A percentile compares a stretch with the other conserved stretches of the same genome.
Evolutionary conservation across 2,329 filamentous ascomycete species (phyloP).

Genomic region (Didymella lethalis): DNA sequence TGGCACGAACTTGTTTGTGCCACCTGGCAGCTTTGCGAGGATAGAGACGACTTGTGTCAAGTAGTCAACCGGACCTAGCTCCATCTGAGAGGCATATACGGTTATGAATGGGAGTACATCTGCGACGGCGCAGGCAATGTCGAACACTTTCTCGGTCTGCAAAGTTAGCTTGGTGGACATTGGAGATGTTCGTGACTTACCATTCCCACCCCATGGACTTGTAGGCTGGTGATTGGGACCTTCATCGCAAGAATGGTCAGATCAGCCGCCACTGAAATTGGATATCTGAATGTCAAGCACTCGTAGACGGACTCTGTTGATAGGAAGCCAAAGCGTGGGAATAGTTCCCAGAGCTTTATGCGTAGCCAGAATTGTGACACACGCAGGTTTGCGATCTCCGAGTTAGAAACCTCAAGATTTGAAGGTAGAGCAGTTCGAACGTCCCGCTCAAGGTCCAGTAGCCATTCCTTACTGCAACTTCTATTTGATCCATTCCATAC

Average conservation of each 20-base stretch:
- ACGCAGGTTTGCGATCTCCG: conserved; percentile 63
- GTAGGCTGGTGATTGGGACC: conserved; percentile 33
- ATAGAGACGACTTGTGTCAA: conserved; percentile 30
- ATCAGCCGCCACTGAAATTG: conserved; percentile 69
- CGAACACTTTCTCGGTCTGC: conserved; percentile 41
- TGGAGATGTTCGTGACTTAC: conserved; percentile 12
- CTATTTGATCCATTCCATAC: conserved; percentile 71
- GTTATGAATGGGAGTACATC: conserved; percentile 41
- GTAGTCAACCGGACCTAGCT: conserved; percentile 31
- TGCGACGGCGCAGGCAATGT: conserved; percentile 40
- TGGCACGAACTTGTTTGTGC: conserved; percentile 37
- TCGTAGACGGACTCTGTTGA: conserved; percentile 59
- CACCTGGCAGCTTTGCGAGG: conserved; percentile 35
- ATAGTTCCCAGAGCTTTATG: conserved; percentile 69
- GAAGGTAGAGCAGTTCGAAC: conserved; percentile 63
- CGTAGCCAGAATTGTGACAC: conserved; percentile 72
- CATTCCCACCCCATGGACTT: conserved; percentile 43
- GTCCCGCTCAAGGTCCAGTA: conserved; percentile 68
- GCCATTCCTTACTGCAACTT: conserved; percentile 65
- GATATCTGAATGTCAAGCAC: conserved; percentile 68
- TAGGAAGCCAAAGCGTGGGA: conserved; percentile 63
- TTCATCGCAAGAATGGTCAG: conserved; percentile 56
- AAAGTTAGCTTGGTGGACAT: conserved; percentile 11
- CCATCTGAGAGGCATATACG: conserved; percentile 20
- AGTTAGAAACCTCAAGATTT: conserved; percentile 61